Base-by-base conservation (phyloP, 495 filamentous ascomycete genomes). In the Xylaria cubensis region DNA sequence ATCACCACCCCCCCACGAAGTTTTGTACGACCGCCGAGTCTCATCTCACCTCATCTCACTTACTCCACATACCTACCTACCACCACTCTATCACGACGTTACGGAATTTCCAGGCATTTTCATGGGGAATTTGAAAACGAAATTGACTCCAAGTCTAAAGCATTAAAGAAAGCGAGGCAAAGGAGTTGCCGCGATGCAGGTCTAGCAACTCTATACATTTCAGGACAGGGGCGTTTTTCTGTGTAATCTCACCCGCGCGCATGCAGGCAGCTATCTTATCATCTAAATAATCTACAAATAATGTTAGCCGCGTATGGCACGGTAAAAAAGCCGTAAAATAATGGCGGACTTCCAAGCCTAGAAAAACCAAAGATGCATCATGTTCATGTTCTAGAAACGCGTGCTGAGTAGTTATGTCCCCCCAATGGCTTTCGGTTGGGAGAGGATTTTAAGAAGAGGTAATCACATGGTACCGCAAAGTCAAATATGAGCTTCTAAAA, bases 21-120 rank as follows among this genome's bases (percentile, higher is more conserved):
- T 17, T 64, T 17, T 64, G 61, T 39, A 44, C 17, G 6, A 64
- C 39, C 12, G 46, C 58, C 3, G 12, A 39, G n/a, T 69, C 51
- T 44, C 29, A 61, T 12, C 53, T 58, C 26, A 58, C 4, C 53
- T 17, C 48, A 51, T 9, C 48, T 46, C 15, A 46, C 13, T 19
- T 46, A 15, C 15, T 46, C 42, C 42, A 17, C 55, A 58, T 17
- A 56, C 13, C 55, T 58, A 26, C 24, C 1, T 29, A 32, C 4
- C 3, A 39, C 4, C 58, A 34, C 50, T 32, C 53, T n/a, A 61
- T 67, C 65, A 69, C 17, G 51, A 59, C 53, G 50, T 48, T 44
- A 26, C 10, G 50, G 65, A 58, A 44, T 8, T 36, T 44, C 48
- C 9, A 32, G 48, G 64, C 10, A 36, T 36, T 67, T 53, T 64